Conservation (phyloP, 164 flowering plant genomes). For the Nymphaea colorata region DNA sequence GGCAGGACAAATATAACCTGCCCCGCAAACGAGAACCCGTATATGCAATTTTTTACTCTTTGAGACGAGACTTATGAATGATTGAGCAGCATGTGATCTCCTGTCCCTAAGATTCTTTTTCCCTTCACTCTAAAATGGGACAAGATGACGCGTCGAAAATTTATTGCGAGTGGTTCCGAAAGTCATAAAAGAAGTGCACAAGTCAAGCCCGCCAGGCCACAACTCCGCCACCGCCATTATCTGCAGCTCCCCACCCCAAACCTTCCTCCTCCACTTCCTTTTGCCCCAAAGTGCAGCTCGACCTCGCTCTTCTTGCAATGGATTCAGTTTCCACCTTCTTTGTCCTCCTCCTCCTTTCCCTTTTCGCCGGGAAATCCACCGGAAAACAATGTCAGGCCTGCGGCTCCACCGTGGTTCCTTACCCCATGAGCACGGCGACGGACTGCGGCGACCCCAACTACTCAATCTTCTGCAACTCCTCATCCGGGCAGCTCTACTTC, state of each 20-base stretch:
- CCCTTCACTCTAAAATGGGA: too few species aligned
- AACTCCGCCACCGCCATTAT: neutral
- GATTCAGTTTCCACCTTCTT: neutral
- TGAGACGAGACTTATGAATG: too few species aligned
- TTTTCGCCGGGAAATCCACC: neutral
- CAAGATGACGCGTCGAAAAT: too few species aligned
- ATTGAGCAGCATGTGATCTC: too few species aligned
- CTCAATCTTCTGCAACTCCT: neutral
- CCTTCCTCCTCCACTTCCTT: neutral
- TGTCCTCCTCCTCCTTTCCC: neutral
- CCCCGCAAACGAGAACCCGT: too few species aligned
- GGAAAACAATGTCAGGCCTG: neutral
- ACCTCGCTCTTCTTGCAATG: neutral
- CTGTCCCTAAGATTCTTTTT: too few species aligned
- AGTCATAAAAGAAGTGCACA: too few species aligned
- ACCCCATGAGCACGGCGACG: neutral
- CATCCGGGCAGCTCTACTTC: neutral
- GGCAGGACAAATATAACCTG: too few species aligned
- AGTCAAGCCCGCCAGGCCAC: neutral
- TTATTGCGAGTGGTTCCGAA: too few species aligned
- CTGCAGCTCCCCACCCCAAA: neutral
- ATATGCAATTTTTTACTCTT: too few species aligned
- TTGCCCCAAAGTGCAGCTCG: neutral
- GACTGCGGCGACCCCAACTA: neutral
- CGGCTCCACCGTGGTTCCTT: neutral